Evolutionary conservation across 164 flowering plant genomes (phyloP), one percentile per base, ranked within the genome.

Genomic region (Aristolochia contorta): DNA sequence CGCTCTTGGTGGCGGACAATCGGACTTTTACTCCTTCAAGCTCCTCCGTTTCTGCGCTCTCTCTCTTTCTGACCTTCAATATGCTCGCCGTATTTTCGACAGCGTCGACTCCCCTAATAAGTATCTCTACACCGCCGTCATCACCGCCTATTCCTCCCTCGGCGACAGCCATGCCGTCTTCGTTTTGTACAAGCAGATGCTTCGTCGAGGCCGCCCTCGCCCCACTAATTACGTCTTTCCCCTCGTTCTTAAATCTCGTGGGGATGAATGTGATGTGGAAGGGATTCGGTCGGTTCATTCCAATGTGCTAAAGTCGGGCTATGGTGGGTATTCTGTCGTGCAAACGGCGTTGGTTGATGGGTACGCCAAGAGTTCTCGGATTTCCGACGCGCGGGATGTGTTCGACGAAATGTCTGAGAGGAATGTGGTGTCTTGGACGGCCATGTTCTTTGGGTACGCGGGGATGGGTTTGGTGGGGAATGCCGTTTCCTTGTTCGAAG

Each of bases 371-470:
- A 69, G 64, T 33, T 58, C 64, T 8, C 74, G 67, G 51, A 19
- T 81, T 18, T 71, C 60, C 20, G 32, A 45, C 56, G 83, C 93
- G 2, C 63, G 79, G 12, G 19, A 64, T 59, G 24, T 83, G 79
- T 82, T 82, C 51, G 85, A 77, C 48, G 85, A 76, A 74, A 86
- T 86, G 79, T 13, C 68, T 56, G 78, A 77, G 30, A 76, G 74
- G 47, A 82, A 58, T 72, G 80, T 85, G 30, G 82, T 82, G 43
- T 73, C 86, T 13, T 85, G 82, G 81, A 83, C 88, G 15, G 84
- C 92, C 16, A 77, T 86, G 89, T 47, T 84, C 49, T 77, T 80
- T 48, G 92, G 82, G 59, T 84, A 77, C 58, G 37, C 72, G 3
- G 72, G 78, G 56, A 30, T 69, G 16, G 86, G 92, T 37, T 67